phyloP scores from a whole-genome alignment of 2,329 filamentous ascomycete species.

The Diaporthe eres region DNA sequence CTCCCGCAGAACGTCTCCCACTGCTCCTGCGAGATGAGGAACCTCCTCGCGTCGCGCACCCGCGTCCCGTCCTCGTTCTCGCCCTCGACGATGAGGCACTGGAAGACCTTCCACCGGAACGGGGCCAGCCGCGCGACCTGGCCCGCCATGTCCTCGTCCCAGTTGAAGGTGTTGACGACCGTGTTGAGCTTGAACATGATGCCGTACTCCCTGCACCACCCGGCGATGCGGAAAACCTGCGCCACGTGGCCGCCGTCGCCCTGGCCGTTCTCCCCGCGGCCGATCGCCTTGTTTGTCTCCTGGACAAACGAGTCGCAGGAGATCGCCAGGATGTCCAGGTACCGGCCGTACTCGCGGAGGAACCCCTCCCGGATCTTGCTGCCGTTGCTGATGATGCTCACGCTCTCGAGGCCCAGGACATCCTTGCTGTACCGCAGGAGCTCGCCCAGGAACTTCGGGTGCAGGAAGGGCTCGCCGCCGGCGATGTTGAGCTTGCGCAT shows the following conservation, averaged over 20 bases:
- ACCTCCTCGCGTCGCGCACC: constrained; percentile 57
- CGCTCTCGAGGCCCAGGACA: constrained; percentile 62
- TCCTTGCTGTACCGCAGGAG: constrained; percentile 64
- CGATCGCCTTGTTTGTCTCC: constrained; percentile 64
- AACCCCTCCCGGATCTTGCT: constrained; percentile 60
- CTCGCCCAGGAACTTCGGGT: constrained; percentile 51
- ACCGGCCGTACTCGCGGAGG: constrained; percentile 56
- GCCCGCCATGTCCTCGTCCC: constrained; percentile 63
- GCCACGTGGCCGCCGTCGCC: constrained; percentile 60
- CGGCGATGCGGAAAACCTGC: constrained; percentile 59
- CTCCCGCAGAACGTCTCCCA: constrained; percentile 60
- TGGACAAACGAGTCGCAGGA: constrained; percentile 68
- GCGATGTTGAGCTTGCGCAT: constrained; percentile 42
- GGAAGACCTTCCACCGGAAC: constrained; percentile 70
- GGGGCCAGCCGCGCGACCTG: constrained; percentile 57
- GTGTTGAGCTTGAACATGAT: constrained; percentile 73
- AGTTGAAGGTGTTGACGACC: constrained; percentile 64
- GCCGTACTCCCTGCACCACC: constrained; percentile 60
- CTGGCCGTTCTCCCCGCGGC: constrained; percentile 49
- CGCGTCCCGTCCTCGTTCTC: constrained; percentile 64
- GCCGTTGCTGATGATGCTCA: constrained; percentile 69
- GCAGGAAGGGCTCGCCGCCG: constrained; percentile 56
- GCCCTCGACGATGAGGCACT: constrained; percentile 64
- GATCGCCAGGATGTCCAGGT: constrained; percentile 67
- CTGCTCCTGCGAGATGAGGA: constrained; percentile 62